Base-by-base conservation (phyloP, 352 stramenopile species). In the Aphanomyces invadans region DNA sequence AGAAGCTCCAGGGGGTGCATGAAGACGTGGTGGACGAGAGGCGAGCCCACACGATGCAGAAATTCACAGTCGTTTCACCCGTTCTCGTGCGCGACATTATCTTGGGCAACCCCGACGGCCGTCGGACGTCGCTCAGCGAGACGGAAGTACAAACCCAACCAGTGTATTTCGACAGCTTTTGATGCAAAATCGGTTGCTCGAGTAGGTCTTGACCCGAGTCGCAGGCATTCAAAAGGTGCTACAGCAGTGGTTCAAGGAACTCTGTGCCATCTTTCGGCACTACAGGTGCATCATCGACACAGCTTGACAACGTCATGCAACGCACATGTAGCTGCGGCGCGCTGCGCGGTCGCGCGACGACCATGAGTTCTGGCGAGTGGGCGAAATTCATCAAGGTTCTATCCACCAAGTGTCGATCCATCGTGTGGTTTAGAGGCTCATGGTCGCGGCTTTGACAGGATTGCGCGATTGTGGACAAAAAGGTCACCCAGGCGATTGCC, bases 211-310 rank as follows among this genome's bases (percentile, higher is more conserved):
- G 7, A 65, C 76, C 15, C 69, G 70, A 46, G 78, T 74, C 3
- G 79, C 77, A 45, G 80, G 79, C 4, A 70, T 92, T 32, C 79
- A 78, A 5, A 77, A 73, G 7, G 72, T 78, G 29, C 69, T 92
- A 7, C 29, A 74, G 9, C 59, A 81, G 10, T 88, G 89, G 73
- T 85, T 76, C 75, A 88, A 85, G 53, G 83, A 92, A 56, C 70
- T 90, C 26, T 78, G 80, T 71, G 83, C 89, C 28, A 92, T 90
- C 48, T 92, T 90, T 73, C 88, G 87, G 56, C 79, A 92, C 68
- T 92, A 92, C 69, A 87, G 79, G 79, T 87, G 4, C 9, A 2
- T 38, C n/a, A 1, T 3, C 28, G 4, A 17, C 11, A 59, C 21
- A 3, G 25, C 12, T 25, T 3, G 19, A 11, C 60, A 15, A 68